Conservation (phyloP, 805 yeast genomes). For the Cyberlindnera galapagoensis region DNA sequence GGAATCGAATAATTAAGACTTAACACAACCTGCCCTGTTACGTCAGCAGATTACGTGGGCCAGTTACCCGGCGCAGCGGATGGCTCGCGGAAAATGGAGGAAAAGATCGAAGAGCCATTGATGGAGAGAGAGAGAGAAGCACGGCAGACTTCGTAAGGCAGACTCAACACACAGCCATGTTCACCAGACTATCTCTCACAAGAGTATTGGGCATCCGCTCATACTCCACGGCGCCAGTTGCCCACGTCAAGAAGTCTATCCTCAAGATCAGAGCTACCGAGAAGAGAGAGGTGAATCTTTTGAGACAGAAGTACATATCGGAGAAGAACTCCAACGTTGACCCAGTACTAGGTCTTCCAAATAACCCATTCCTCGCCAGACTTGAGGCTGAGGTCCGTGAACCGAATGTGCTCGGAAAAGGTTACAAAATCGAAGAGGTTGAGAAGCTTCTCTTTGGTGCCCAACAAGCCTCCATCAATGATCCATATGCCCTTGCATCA, state of each 20-base stretch:
- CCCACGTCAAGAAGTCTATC: constrained; percentile 17
- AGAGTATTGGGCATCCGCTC: constrained; percentile 12
- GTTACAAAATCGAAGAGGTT: constrained; percentile 55
- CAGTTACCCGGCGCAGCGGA: no score
- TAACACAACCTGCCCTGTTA: no score
- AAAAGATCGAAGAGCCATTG: no score
- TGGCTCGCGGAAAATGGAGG: no score
- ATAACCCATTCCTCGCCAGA: constrained; percentile 63
- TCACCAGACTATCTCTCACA: constrained; percentile 6
- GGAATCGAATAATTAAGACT: no score
- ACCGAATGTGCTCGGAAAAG: constrained; percentile 55
- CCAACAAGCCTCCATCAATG: constrained; percentile 42
- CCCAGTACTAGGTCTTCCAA: constrained; percentile 75
- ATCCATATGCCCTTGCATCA: constrained; percentile 17
- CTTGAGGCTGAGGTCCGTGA: constrained; percentile 61
- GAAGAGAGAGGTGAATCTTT: constrained; percentile 21
- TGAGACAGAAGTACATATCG: constrained; percentile 22
- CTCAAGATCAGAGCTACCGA: constrained; percentile 21
- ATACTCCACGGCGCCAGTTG: constrained; percentile 8
- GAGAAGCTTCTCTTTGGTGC: constrained; percentile 77
- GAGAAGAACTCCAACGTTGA: constrained; percentile 35
- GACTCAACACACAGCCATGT: constrained; percentile 2
- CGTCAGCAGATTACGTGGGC: no score
- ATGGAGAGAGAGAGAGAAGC: no score
- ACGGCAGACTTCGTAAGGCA: neutral